Evolutionary conservation across 805 yeast genomes (phyloP).

Genomic region (Candida maltosa): DNA sequence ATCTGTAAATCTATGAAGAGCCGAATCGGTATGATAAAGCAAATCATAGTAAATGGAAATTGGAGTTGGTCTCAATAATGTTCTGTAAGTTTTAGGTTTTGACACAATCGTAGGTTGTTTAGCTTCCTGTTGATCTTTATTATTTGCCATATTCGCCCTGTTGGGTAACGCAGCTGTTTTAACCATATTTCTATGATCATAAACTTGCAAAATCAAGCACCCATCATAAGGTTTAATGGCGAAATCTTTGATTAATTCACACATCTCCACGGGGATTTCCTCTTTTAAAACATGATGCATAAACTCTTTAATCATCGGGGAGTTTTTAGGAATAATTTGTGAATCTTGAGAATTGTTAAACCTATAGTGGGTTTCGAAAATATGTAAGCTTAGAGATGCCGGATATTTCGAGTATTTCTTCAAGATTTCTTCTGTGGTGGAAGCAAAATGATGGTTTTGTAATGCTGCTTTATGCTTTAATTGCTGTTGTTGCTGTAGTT

Average conservation of each 20-base stretch:
- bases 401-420: constrained; percentile 74
- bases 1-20: constrained; percentile 75
- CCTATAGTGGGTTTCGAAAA: constrained; percentile 86
- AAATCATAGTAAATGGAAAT: constrained; percentile 81
- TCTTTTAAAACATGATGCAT: constrained; percentile 76
- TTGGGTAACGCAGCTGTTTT: constrained; percentile 5
- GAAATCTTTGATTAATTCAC: constrained; percentile 86
- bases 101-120: constrained; percentile 15
- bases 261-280: constrained; percentile 82
- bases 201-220: constrained; percentile 79
- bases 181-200: constrained; percentile 69
- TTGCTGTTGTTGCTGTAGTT: constrained; percentile 18
- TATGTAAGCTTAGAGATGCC: constrained; percentile 84
- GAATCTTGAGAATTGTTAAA: constrained; percentile 88
- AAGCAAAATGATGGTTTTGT: constrained; percentile 54
- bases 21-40: constrained; percentile 74
- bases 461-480: constrained; percentile 18
- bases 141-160: not conserved
- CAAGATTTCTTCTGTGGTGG: constrained; percentile 68
- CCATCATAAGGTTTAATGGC: constrained; percentile 86
- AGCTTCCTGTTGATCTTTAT: constrained; percentile 1
- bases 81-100: constrained; percentile 71
- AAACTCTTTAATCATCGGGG: constrained; percentile 76
- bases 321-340: constrained; percentile 68
- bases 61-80: constrained; percentile 77